Evolutionary conservation across 495 filamentous ascomycete species (phyloP), one percentile per base, ranked within the genome.

Genomic region (Geoglossum glabrum): DNA sequence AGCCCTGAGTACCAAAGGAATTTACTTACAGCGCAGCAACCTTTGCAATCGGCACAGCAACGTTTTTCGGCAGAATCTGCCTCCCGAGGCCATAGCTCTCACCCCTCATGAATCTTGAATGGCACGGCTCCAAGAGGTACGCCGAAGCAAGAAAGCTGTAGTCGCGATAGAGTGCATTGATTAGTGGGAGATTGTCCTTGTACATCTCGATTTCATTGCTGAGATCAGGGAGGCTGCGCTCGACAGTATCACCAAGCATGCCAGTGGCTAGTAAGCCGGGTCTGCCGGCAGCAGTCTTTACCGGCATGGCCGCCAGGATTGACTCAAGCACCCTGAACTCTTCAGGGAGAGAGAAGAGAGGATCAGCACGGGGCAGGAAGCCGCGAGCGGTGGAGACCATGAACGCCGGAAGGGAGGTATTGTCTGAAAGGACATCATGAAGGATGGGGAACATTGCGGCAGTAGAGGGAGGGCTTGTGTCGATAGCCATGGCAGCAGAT

Each of bases 51-150:
- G 88, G 88, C 50, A 79, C 67, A 27, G 85, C 80, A 59, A 95
- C 75, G 61, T 73, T 71, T 38, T 74, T 74, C 7, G 87, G 88
- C 63, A 95, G 69, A 17, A 79, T 67, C 34, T 84, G 74, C 8
- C 88, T 72, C 10, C 76, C 88, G 31, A 95, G 71, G 0, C 88
- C 88, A 65, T 93, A 95, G 0, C 72, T 71, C 61, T 81, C 75
- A 0, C 80, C 83, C 19, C 76, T 75, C 56, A 82, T 67, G 63
- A 77, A 81, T 62, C 83, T 75, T 72, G 83, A 73, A 70, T 89
- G 88, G 68, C 89, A 95, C n/a, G 89, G 89, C 72, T 95, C 89
- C n/a, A 95, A 76, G 17, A 95, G 73, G 66, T 92, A 94, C 0
- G 88, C 83, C 15, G 85, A 90, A 0, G 87, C 85, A 3, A 95